Conservation (phyloP, 352 stramenopile genomes). For the Globisporangium canariense region DNA sequence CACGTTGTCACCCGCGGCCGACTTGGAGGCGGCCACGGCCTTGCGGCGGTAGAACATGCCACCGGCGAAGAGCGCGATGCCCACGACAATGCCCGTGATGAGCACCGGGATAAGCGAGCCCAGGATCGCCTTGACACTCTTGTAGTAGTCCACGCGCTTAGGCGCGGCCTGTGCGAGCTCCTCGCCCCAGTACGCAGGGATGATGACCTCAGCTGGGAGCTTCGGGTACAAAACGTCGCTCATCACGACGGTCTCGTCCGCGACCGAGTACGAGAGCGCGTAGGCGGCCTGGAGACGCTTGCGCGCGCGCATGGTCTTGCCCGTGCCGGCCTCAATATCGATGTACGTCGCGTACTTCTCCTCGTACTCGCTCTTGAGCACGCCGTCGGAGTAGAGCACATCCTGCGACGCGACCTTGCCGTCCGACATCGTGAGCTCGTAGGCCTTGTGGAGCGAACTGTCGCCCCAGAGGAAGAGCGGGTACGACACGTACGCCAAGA, state of each 20-base stretch:
- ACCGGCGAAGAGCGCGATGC: constrained; percentile 30
- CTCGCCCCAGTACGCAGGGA: constrained; percentile 57
- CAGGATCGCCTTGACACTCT: constrained; percentile 43
- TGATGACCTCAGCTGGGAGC: constrained; percentile 49
- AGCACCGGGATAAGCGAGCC: constrained; percentile 60
- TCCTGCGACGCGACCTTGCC: constrained; percentile 34
- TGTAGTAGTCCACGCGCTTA: constrained; percentile 45
- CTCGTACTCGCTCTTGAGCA: constrained; percentile 48
- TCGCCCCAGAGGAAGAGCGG: constrained; percentile 61
- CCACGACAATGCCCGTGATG: constrained; percentile 52
- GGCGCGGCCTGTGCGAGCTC: constrained; percentile 42
- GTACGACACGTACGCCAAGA: constrained; percentile 58
- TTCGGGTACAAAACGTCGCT: constrained; percentile 57
- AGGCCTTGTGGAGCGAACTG: constrained; percentile 31
- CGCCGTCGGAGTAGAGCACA: constrained; percentile 38
- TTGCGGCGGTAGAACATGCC: constrained; percentile 50
- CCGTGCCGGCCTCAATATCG: constrained; percentile 65
- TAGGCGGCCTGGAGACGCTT: constrained; percentile 72
- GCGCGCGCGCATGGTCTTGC: constrained; percentile 60
- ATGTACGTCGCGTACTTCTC: constrained; percentile 54
- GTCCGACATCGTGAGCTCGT: constrained; percentile 52
- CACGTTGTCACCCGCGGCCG: constrained; percentile 13
- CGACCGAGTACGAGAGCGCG: constrained; percentile 36
- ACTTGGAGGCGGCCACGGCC: constrained; percentile 12
- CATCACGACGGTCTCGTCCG: constrained; percentile 41